Evolutionary conservation across 352 stramenopile species (phyloP), one percentile per base, ranked within the genome.

Genomic region (Globisporangium parvum): DNA sequence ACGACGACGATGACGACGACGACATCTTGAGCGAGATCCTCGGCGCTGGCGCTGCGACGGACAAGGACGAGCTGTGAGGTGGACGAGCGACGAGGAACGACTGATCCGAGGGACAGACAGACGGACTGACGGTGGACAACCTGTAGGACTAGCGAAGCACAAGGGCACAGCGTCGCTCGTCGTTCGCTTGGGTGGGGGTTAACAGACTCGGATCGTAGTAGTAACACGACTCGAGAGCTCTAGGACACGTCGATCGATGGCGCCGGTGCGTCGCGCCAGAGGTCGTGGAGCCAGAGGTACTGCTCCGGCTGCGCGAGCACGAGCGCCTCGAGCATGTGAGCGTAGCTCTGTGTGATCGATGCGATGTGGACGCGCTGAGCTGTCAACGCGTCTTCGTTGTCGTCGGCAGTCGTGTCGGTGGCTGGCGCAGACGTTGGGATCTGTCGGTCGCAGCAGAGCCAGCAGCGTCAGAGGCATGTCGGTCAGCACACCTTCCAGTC

Each of bases 11-110:
- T 31, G 82, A 94, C 51, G 83, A 91, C 54, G 82, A 91, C 51
- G 85, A 93, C 53, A 94, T 96, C 53, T 64, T 96, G 62, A 88
- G 73, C 60, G 88, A 96, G 56, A 93, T 93, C 21, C 62, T 95
- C 10, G 76, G 75, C 31, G 65, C 55, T 18, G 76, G 75, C 31
- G 65, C 55, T 18, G 51, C 60, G 11, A 69, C 57, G 17, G 65
- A 75, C 58, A 95, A 90, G 66, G 85, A 95, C 35, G 87, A 96
- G 49, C 70, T 94, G 57, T 96, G 85, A 52, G 15, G 31, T 31
- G 26, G 26, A 31, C 6, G 23, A 47, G 21, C 10, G 23, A 35
- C 23, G 9, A 55, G 39, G 17, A 17, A 17, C n/a, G 15, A 14
- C 14, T 18, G 44, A 15, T 21, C 6, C 28, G 10, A 31, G 21